These are phyloP conservation scores for Apiospora hydei DNA, from an alignment of 2,329 filamentous ascomycete genomes.

Conservation along the genomic window DNA sequence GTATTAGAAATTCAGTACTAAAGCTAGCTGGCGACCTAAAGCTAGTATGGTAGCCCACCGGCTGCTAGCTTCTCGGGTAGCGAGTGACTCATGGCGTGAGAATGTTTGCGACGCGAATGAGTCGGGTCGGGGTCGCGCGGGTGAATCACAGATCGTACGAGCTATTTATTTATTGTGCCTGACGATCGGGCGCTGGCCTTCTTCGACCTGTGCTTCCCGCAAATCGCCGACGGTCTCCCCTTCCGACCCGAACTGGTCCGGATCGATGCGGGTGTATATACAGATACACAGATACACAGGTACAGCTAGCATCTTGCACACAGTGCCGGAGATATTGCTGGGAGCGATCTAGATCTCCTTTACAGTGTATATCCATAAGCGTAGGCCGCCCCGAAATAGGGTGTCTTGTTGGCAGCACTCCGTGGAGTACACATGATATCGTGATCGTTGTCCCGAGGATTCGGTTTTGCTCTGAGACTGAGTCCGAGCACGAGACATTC, in stretches of 20 bases:
- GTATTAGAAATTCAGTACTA: not conserved
- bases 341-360: not conserved
- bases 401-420: not conserved
- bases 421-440: not conserved
- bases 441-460: not conserved
- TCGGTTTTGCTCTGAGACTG: not conserved
- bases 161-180: not conserved
- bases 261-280: not conserved
- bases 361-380: not conserved
- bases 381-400: not conserved
- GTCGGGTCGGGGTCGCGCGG: constrained; percentile 3
- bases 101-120: not conserved
- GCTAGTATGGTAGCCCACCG: not conserved
- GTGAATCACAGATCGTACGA: not conserved
- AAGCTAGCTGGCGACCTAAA: not conserved
- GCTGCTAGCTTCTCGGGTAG: not conserved
- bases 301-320: not conserved
- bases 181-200: not conserved
- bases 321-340: not conserved
- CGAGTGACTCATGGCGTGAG: constrained; percentile 4
- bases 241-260: not conserved
- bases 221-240: constrained; percentile 1
- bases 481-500: constrained; percentile 2
- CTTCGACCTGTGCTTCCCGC: not conserved
- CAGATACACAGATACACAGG: not conserved